Evolutionary conservation across 148 eudicot genomes (phyloP).

Genomic region (Arbutus unedo): DNA sequence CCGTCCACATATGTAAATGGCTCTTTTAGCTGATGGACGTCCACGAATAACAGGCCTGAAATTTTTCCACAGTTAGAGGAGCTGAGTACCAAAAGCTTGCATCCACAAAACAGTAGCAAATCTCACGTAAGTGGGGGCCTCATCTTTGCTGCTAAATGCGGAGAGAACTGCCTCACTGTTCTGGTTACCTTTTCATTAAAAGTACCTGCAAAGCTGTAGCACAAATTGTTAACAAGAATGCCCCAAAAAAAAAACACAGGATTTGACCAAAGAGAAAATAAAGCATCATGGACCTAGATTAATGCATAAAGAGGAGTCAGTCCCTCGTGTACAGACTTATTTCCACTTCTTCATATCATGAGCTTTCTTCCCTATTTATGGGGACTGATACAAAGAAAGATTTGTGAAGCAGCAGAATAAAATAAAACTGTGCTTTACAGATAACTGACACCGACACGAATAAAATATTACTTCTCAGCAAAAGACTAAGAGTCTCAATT

Average conservation of each 20-base stretch:
- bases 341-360: not conserved
- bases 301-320: not conserved
- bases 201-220: slow-evolving; percentile 84
- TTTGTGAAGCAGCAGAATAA: not conserved
- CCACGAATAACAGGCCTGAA: slow-evolving; percentile 96
- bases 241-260: not conserved
- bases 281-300: not conserved
- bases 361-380: not conserved
- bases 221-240: slow-evolving; percentile 17
- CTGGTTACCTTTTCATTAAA: slow-evolving; percentile 88
- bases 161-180: slow-evolving; percentile 86
- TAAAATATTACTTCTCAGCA: not conserved
- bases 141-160: slow-evolving; percentile 97
- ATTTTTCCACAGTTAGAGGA: slow-evolving; percentile 21
- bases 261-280: not conserved
- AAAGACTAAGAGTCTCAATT: not conserved
- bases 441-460: not conserved
- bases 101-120: slow-evolving; percentile 14
- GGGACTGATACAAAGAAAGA: not conserved
- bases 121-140: slow-evolving; percentile 96
- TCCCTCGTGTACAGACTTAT: not conserved
- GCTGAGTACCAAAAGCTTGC: slow-evolving; percentile 11
- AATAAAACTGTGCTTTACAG: too few species aligned
- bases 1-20: slow-evolving; percentile 81
- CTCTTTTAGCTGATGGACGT: slow-evolving; percentile 91